Evolutionary conservation across 2,329 filamentous ascomycete species (phyloP).

Genomic region (Aspergillus vadensis): DNA sequence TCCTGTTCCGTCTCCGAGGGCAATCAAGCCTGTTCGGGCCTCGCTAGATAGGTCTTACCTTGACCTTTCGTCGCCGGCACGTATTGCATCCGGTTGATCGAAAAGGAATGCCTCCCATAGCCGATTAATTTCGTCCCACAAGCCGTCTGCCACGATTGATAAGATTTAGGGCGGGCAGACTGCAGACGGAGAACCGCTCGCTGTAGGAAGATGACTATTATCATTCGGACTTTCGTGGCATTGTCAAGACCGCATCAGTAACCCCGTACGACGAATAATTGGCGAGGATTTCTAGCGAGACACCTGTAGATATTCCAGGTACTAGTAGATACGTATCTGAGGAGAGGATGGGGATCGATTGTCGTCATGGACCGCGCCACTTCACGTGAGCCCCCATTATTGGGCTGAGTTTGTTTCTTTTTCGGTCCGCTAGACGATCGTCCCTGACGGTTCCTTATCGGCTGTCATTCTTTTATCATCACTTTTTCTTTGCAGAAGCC

Average conservation of each 20-base stretch:
- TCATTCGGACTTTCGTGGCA: not conserved
- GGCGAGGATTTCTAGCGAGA: not conserved
- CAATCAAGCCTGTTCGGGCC: not conserved
- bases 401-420: conserved; percentile 5
- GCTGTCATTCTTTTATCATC: not conserved
- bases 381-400: conserved; percentile 8
- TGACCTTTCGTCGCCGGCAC: conserved; percentile 22
- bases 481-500: not conserved
- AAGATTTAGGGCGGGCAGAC: not conserved
- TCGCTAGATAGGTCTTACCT: conserved; percentile 11
- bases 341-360: not conserved
- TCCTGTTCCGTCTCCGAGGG: conserved; percentile 1
- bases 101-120: conserved; percentile 22
- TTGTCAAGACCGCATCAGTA: not conserved
- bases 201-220: not conserved
- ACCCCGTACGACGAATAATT: not conserved
- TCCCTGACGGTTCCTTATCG: not conserved
- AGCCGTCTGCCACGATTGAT: too few relatives aligned
- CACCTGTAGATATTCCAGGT: not conserved
- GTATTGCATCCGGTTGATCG: conserved; percentile 26
- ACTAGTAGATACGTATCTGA: too few relatives aligned
- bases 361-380: not conserved
- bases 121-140: not conserved
- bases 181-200: not conserved
- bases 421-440: not conserved